Percentiles rank a stretch among this genome's conserved stretches.
phyloP scores from a whole-genome alignment of 768 basidiomycete genomes.

The Mycena epipterygia region DNA sequence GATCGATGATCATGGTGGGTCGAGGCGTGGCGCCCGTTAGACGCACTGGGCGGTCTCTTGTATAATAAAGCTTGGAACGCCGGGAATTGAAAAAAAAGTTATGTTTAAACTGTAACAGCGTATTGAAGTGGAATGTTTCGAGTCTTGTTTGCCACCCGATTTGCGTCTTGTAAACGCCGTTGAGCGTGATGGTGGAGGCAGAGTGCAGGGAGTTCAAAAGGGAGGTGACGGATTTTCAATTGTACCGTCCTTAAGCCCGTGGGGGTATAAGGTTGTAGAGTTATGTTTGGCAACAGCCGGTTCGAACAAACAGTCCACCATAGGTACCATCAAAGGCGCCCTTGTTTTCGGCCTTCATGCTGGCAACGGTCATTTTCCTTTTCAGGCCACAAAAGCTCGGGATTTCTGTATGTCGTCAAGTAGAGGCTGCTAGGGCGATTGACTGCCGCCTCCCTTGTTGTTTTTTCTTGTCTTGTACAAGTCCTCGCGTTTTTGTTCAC shows the following conservation, averaged over 20 bases:
- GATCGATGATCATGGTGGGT: no score
- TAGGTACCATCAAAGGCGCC: constrained; percentile 21
- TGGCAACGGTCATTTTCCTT: constrained; percentile 18
- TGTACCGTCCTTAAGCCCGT: not conserved
- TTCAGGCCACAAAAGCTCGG: constrained; percentile 11
- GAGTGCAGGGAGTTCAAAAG: not conserved
- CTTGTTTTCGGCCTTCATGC: constrained; percentile 13
- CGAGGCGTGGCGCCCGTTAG: no score
- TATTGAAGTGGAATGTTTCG: no score
- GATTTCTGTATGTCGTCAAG: not conserved
- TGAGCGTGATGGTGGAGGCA: not conserved
- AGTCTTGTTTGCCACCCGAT: no score
- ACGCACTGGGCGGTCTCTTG: no score
- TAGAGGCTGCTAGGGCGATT: constrained; percentile 24
- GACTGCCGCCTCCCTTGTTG: constrained; percentile 17
- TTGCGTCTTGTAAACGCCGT: no score
- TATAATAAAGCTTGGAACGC: no score
- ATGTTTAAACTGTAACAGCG: no score
- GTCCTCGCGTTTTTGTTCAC: constrained; percentile 16
- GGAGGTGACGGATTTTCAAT: not conserved
- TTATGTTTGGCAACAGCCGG: not conserved
- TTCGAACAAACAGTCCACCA: constrained; percentile 1
- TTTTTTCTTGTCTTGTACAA: constrained; percentile 23
- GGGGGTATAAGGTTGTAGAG: not conserved
- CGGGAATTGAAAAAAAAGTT: no score